Conservation (phyloP, 192 early-diverging fungal genomes). For the Entrophospora sp. region DNA sequence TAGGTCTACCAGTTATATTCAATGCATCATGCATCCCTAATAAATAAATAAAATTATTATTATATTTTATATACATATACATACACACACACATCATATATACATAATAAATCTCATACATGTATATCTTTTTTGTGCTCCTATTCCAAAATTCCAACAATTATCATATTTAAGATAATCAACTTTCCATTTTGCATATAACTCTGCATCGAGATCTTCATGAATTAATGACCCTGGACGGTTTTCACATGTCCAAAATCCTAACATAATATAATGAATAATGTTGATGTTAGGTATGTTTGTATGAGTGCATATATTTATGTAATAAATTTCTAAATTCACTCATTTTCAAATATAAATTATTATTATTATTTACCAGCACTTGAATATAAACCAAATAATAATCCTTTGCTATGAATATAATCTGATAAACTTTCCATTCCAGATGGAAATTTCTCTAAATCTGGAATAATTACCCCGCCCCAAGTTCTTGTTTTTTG, state of each 20-base stretch:
- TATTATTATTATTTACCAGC: slow-evolving; percentile 34
- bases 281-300: background rate
- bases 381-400: slow-evolving; percentile 34
- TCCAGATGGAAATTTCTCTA: slow-evolving; percentile 43
- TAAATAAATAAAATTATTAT: slow-evolving; percentile 16
- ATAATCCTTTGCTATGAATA: slow-evolving; percentile 36
- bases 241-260: slow-evolving; percentile 38
- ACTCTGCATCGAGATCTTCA: slow-evolving; percentile 38
- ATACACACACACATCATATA: background rate
- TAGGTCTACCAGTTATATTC: slow-evolving; percentile 33
- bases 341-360: background rate
- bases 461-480: slow-evolving; percentile 28
- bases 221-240: slow-evolving; percentile 38
- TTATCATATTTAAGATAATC: slow-evolving; percentile 59
- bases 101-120: slow-evolving; percentile 24
- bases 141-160: slow-evolving; percentile 38
- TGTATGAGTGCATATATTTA: background rate
- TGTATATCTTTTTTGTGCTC: slow-evolving; percentile 26
- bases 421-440: slow-evolving; percentile 43
- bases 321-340: background rate
- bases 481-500: slow-evolving; percentile 25
- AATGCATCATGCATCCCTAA: too few species aligned
- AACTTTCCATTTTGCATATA: slow-evolving; percentile 47
- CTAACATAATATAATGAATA: background rate
- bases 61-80: slow-evolving; percentile 23